Percentiles rank a stretch among this genome's conserved stretches.
These are phyloP conservation scores for Lobosporangium transversale DNA, from an alignment of 192 early-diverging fungal species.

Conservation along the genomic window DNA sequence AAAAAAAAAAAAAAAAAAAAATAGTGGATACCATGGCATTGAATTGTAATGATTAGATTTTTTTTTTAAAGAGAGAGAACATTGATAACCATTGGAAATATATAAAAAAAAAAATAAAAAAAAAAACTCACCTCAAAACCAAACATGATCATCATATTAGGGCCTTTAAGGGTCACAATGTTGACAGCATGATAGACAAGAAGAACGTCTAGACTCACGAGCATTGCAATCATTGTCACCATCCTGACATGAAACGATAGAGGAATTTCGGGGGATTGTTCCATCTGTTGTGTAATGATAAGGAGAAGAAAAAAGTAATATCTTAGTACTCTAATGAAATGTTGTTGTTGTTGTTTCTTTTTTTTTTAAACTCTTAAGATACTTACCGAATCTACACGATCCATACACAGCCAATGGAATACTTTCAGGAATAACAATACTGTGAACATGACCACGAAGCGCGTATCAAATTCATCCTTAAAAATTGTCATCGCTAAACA, in stretches of 20 bases:
- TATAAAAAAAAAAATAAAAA: no score
- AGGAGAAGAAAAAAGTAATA: no score
- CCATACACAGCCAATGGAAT: conserved; percentile 96
- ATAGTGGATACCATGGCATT: no score
- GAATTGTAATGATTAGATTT: no score
- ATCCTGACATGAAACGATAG: conserved; percentile 78
- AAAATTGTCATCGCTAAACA: conserved; percentile 96
- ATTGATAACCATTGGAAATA: no score
- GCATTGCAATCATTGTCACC: conserved; percentile 68
- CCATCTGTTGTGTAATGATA: conserved; percentile 68
- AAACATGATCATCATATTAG: conserved; percentile 97
- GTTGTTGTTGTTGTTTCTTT: no score
- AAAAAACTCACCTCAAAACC: conserved; percentile 89
- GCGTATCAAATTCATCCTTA: conserved; percentile 92
- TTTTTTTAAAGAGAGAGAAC: no score
- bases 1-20: no score
- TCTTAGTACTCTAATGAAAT: no score
- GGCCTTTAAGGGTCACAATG: conserved; percentile 69
- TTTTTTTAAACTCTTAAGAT: no score
- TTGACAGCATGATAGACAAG: conserved; percentile 78
- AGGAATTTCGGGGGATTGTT: conserved; percentile 75
- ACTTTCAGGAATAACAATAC: conserved; percentile 92
- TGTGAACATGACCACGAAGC: conserved; percentile 85
- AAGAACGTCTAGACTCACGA: conserved; percentile 77
- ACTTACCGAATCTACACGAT: conserved; percentile 87